phyloP scores from a whole-genome alignment of 148 eudicot species.

The Camellia sinensis region DNA sequence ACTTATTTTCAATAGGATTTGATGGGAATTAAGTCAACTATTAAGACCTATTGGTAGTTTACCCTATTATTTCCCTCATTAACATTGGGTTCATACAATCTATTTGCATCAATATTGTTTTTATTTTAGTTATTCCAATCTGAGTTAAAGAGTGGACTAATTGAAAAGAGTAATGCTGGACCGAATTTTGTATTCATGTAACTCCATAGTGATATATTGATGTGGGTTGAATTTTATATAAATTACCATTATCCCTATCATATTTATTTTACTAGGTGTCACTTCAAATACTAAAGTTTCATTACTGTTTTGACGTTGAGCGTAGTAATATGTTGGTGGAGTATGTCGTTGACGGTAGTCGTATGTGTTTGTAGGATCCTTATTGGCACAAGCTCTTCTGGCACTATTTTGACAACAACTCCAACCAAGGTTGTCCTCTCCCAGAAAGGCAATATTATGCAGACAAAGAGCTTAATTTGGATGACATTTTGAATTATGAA shows the following conservation, averaged over 20 bases:
- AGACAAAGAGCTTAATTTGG: neutral
- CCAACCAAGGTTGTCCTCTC: slow-evolving; percentile 72
- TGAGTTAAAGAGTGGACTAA: neutral
- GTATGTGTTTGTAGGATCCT: slow-evolving; percentile 43
- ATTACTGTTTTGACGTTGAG: no score
- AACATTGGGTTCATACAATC: neutral
- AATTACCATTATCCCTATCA: neutral
- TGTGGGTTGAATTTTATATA: neutral
- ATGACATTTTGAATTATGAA: neutral
- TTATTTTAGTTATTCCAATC: no score
- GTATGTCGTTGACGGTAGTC: neutral
- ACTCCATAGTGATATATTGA: neutral
- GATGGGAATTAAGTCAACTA: no score
- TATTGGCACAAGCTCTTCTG: slow-evolving; percentile 68
- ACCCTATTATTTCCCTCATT: neutral
- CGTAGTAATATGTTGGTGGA: neutral
- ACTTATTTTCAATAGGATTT: no score
- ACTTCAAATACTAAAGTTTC: no score
- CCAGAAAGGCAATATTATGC: slow-evolving; percentile 40
- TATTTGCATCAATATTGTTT: neutral
- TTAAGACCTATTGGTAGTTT: no score
- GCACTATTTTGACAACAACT: slow-evolving; percentile 57
- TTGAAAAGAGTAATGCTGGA: no score
- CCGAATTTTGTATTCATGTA: neutral
- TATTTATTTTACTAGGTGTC: neutral